These are phyloP conservation scores for Saitozyma sp. DNA, from an alignment of 768 basidiomycete species.

Conservation along the genomic window DNA sequence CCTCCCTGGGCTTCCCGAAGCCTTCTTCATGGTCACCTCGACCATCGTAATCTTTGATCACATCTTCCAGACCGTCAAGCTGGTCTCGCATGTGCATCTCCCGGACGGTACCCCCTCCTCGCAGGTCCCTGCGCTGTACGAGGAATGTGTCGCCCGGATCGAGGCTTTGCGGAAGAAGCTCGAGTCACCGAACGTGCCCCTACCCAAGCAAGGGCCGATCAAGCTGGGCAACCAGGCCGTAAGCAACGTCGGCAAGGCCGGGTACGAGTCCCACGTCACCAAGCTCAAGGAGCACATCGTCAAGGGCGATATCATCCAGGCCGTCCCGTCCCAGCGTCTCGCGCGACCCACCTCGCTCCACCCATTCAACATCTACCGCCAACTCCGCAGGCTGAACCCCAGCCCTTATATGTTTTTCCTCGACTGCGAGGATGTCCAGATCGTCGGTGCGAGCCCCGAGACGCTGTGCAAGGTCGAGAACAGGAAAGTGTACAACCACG, in stretches of 20 bases:
- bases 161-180: slow-evolving; percentile 75
- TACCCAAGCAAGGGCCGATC: slow-evolving; percentile 59
- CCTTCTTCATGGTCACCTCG: slow-evolving; percentile 92
- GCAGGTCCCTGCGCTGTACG: slow-evolving; percentile 78
- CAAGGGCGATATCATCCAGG: slow-evolving; percentile 97
- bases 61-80: slow-evolving; percentile 88
- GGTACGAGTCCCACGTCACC: slow-evolving; percentile 89
- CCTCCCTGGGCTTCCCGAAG: slow-evolving; percentile 83
- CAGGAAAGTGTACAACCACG: slow-evolving; percentile 93
- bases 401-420: slow-evolving; percentile 99
- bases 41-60: slow-evolving; percentile 96
- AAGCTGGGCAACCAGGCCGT: slow-evolving; percentile 59
- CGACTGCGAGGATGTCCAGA: slow-evolving; percentile 86
- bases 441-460: slow-evolving; percentile 98
- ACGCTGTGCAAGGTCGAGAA: slow-evolving; percentile 92
- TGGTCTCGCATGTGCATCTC: slow-evolving; percentile 93
- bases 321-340: slow-evolving; percentile 91
- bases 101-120: slow-evolving; percentile 62
- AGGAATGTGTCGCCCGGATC: slow-evolving; percentile 79
- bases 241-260: slow-evolving; percentile 90
- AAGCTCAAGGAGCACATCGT: slow-evolving; percentile 90
- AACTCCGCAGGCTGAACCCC: slow-evolving; percentile 90
- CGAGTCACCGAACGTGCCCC: slow-evolving; percentile 60
- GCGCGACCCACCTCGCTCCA: slow-evolving; percentile 81
- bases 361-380: slow-evolving; percentile 96